phyloP scores from a whole-genome alignment of 129 eudicot genomes.

The Centaurea solstitialis region DNA sequence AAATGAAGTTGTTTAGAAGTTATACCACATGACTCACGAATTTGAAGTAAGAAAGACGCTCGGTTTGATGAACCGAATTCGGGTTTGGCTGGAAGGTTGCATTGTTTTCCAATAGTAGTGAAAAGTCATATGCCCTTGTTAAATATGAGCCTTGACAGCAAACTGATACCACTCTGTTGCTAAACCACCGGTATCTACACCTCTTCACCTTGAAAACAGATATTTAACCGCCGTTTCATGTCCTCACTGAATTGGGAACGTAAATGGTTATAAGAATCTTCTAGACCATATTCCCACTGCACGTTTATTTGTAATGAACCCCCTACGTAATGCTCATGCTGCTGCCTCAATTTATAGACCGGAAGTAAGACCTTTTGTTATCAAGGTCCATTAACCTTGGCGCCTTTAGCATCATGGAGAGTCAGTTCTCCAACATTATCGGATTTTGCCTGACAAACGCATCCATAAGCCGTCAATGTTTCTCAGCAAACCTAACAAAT shows the following conservation, averaged over 20 bases:
- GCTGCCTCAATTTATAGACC: constrained; percentile 84
- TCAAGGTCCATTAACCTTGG: constrained; percentile 94
- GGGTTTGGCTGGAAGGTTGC: constrained; percentile 98
- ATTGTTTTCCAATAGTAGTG: constrained; percentile 94
- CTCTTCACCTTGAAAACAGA: constrained; percentile 99
- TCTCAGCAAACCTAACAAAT: constrained; percentile 80
- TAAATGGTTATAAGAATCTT: constrained; percentile 94
- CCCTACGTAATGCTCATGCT: constrained; percentile 84
- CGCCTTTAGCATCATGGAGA: constrained; percentile 91
- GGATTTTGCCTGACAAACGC: constrained; percentile 96
- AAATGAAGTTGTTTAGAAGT: background rate
- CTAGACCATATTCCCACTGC: constrained; percentile 89
- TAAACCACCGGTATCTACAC: constrained; percentile 98
- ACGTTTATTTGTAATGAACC: constrained; percentile 87
- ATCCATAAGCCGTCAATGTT: constrained; percentile 84
- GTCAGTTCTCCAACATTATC: constrained; percentile 85
- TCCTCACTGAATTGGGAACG: constrained; percentile 85
- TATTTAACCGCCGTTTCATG: constrained; percentile 86
- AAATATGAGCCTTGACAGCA: constrained; percentile 84
- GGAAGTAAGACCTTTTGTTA: constrained; percentile 90
- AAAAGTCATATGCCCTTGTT: constrained; percentile 98
- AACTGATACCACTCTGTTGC: constrained; percentile 98
- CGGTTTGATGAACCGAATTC: constrained; percentile 95
- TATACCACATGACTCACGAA: constrained; percentile 99
- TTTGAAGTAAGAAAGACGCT: constrained; percentile 95